A percentile compares a stretch with the other conserved stretches of the same genome.
These are phyloP conservation scores for Corynascus novoguineensis DNA, from an alignment of 495 filamentous ascomycete species.

Conservation along the genomic window DNA sequence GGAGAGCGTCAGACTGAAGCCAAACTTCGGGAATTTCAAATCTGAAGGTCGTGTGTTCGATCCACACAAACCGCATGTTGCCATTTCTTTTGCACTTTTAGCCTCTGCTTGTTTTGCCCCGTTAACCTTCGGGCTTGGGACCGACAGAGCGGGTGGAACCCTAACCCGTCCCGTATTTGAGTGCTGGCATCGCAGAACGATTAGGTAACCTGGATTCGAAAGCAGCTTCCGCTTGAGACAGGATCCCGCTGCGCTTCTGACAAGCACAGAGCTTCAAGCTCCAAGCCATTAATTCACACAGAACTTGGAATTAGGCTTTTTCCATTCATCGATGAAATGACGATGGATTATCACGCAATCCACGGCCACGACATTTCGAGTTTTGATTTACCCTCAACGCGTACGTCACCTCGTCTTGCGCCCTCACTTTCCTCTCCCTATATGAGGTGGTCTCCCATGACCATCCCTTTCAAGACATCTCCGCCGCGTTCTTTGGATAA, in stretches of 20 bases:
- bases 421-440: not conserved
- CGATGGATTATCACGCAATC: slow-evolving; percentile 42
- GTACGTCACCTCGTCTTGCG: slow-evolving; percentile 9
- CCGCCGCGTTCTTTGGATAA: not conserved
- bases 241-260: too few species aligned
- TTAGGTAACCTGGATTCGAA: not conserved
- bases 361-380: slow-evolving; percentile 44
- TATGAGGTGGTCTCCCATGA: too few species aligned
- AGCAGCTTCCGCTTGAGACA: not conserved
- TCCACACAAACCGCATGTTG: slow-evolving; percentile 23
- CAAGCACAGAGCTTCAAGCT: not conserved
- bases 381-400: slow-evolving; percentile 36
- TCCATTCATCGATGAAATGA: not conserved
- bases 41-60: slow-evolving; percentile 23
- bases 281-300: not conserved
- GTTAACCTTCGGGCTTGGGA: not conserved
- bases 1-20: slow-evolving; percentile 25
- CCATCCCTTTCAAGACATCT: not conserved
- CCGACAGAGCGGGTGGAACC: not conserved
- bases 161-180: not conserved
- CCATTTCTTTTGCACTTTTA: slow-evolving; percentile 8
- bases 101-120: not conserved
- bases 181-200: not conserved
- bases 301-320: not conserved
- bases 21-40: slow-evolving; percentile 10